Base-by-base conservation (phyloP, 176 grass and related monocot species). In the Raddia guianensis region DNA sequence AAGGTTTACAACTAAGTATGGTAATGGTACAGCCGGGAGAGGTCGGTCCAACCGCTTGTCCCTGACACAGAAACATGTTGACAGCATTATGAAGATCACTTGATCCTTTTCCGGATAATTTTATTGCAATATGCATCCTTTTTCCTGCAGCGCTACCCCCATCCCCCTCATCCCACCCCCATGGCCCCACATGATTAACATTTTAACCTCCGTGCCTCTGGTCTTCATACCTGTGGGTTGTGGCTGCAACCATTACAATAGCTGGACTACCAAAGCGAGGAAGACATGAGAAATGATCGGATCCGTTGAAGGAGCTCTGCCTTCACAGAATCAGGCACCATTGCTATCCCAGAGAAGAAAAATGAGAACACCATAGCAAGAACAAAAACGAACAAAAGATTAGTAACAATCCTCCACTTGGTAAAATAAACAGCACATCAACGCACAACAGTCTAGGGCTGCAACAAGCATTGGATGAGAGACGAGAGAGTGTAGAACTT, bases 231-330 rank as follows among this genome's bases (percentile, higher is more conserved):
- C 18, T 9, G 19, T 11, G 20, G 50, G 18, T 60, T 9, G 19
- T 11, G 20, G 50, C 32, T 60, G 46, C 60, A 56, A 52, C 19
- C 50, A 49, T 64, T 15, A 8, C 0, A 33, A 21, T 3, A 66
- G 76, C 84, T 54, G 33, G 13, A 63, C 76, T 93, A 91, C 84
- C 88, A 78, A 78, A 99, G 75, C 37, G 96, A 78, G 52, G 89
- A 75, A 63, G 92, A 93, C 80, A 86, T 91, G 64, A 99, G 92
- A 86, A 99, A 99, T 49, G 88, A 86, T 43, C 80, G 82, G 67
- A 99, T 99, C 5, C 90, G 86, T 66, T 93, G 96, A 76, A 99
- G 87, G 15, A 99, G 86, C 70, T 99, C 96, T 66, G 96, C 96
- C 82, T 99, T 99, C 54, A 99, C 96, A 3, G 96, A 86, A 84